A percentile compares a stretch with the other conserved stretches of the same genome.
These are phyloP conservation scores for Hypoxylon sp. DNA, from an alignment of 2,329 filamentous ascomycete species.

Conservation along the genomic window DNA sequence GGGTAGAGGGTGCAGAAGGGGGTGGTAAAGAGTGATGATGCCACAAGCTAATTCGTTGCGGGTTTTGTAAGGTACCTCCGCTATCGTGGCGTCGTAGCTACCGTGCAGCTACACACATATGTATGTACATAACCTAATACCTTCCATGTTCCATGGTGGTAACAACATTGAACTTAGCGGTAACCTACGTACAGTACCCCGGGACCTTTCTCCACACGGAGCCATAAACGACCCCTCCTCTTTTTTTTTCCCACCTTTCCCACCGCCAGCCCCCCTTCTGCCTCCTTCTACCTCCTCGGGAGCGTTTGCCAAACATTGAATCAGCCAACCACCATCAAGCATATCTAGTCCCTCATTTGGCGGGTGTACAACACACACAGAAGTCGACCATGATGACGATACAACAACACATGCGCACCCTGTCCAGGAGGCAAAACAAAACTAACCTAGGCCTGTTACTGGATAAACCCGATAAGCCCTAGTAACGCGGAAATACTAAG, in stretches of 20 bases:
- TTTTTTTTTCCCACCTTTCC: slow-evolving; percentile 12
- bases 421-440: slow-evolving; percentile 37
- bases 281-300: slow-evolving; percentile 2
- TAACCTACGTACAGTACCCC: slow-evolving; percentile 26
- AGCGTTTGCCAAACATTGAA: slow-evolving; percentile 28
- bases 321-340: slow-evolving; percentile 29
- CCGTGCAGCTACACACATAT: not conserved
- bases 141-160: slow-evolving; percentile 21
- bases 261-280: slow-evolving; percentile 27
- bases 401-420: slow-evolving; percentile 34
- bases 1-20: not conserved
- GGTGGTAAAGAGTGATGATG: not conserved
- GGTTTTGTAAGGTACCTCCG: slow-evolving; percentile 23
- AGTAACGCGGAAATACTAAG: slow-evolving; percentile 27
- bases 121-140: slow-evolving; percentile 6
- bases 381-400: slow-evolving; percentile 44
- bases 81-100: slow-evolving; percentile 37
- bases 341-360: slow-evolving; percentile 35
- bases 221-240: slow-evolving; percentile 9
- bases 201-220: slow-evolving; percentile 15
- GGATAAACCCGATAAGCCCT: slow-evolving; percentile 21
- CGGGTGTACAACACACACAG: slow-evolving; percentile 45
- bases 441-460: slow-evolving; percentile 26
- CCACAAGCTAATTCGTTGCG: slow-evolving; percentile 29
- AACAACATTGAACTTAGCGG: not conserved